phyloP scores from a whole-genome alignment of 441 rosid genomes.

The Adansonia madagascariensis region DNA sequence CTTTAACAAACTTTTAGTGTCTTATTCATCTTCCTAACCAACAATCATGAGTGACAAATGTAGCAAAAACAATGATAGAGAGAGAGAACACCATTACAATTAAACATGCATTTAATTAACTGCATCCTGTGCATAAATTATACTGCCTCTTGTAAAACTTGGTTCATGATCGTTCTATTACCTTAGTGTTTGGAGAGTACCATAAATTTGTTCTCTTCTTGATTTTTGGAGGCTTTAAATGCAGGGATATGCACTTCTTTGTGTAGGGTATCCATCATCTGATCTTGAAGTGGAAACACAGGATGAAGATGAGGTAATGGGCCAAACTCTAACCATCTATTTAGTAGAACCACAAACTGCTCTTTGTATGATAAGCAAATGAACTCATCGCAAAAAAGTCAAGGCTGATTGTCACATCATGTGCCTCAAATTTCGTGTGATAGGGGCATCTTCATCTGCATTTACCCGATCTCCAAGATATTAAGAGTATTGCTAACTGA shows the following conservation, averaged over 20 bases:
- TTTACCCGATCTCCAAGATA: background rate
- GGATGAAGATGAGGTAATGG: constrained; percentile 87
- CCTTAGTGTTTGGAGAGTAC: background rate
- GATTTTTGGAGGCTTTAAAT: constrained; percentile 24
- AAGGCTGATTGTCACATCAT: background rate
- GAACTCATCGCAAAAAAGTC: background rate
- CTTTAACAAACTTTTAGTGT: background rate
- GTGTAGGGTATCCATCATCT: constrained; percentile 84
- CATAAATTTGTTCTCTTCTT: constrained; percentile 18
- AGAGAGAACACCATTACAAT: background rate
- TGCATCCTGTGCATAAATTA: background rate
- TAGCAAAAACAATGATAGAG: background rate
- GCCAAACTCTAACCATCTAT: constrained; percentile 18
- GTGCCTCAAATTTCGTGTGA: background rate
- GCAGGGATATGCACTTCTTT: constrained; percentile 94
- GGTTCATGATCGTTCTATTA: background rate
- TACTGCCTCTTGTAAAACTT: background rate
- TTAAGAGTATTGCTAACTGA: background rate
- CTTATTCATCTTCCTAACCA: background rate
- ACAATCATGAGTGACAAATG: background rate
- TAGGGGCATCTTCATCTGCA: constrained; percentile 10
- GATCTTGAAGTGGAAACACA: constrained; percentile 93
- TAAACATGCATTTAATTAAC: background rate
- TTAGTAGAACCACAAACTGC: background rate
- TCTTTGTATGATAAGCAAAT: background rate